Conservation (phyloP, 441 rosid species). For the Adansonia gregorii region DNA sequence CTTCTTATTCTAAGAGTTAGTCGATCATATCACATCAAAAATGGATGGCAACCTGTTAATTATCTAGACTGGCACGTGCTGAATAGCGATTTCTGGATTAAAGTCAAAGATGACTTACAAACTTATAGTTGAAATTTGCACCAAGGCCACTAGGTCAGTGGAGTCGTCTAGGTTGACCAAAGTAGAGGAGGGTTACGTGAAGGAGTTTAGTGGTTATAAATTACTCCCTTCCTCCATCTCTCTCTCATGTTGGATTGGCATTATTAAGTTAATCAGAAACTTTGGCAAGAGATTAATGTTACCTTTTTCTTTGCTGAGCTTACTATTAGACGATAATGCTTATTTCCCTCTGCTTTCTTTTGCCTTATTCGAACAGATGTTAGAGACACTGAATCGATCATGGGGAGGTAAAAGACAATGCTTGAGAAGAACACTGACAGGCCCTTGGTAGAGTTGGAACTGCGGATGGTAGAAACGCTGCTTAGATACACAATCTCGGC, state of each 20-base stretch:
- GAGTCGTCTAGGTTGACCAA: neutral
- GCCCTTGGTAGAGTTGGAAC: slow-evolving; percentile 61
- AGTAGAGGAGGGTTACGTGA: neutral
- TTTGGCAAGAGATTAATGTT: neutral
- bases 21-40: no score
- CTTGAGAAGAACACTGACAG: slow-evolving; percentile 74
- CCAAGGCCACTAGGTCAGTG: neutral
- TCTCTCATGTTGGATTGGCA: neutral
- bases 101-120: neutral
- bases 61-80: no score
- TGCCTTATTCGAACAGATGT: slow-evolving; percentile 38
- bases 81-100: neutral
- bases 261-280: neutral
- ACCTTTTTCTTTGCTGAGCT: neutral
- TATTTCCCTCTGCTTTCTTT: neutral
- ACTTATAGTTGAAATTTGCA: neutral
- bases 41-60: no score
- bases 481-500: slow-evolving; percentile 19
- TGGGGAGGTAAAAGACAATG: slow-evolving; percentile 45
- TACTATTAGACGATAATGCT: neutral
- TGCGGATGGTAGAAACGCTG: slow-evolving; percentile 27
- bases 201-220: neutral
- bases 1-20: no score
- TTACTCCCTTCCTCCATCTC: neutral
- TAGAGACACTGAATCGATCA: slow-evolving; percentile 46